phyloP scores from a whole-genome alignment of 2,329 filamentous ascomycete genomes.

The Pseudocercospora musae region DNA sequence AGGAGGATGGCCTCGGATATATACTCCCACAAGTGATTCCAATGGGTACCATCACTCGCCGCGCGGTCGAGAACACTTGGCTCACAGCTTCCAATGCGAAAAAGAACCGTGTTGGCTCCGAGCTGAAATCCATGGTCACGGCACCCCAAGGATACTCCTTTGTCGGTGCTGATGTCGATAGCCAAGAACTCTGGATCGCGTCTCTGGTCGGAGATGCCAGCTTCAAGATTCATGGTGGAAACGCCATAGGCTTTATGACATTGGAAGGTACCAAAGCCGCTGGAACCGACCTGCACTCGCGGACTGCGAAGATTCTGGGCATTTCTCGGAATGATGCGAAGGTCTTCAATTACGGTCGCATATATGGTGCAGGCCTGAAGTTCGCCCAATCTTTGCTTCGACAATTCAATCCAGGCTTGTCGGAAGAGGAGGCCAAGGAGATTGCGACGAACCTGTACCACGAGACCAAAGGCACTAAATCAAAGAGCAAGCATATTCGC shows the following conservation, averaged over 20 bases:
- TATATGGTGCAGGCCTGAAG: slow-evolving; percentile 94
- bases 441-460: slow-evolving; percentile 79
- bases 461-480: slow-evolving; percentile 87
- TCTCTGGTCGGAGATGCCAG: slow-evolving; percentile 91
- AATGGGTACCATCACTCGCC: slow-evolving; percentile 94
- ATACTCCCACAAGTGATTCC: slow-evolving; percentile 95
- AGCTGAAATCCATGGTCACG: slow-evolving; percentile 94
- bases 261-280: slow-evolving; percentile 92
- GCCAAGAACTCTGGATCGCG: slow-evolving; percentile 96
- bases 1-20: slow-evolving; percentile 60
- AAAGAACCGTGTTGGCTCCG: slow-evolving; percentile 89
- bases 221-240: slow-evolving; percentile 92
- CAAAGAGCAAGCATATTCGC: slow-evolving; percentile 66
- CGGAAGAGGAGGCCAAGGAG: slow-evolving; percentile 71
- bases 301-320: slow-evolving; percentile 85
- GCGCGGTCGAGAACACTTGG: slow-evolving; percentile 97
- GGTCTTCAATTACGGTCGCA: slow-evolving; percentile 97
- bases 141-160: slow-evolving; percentile 89
- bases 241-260: slow-evolving; percentile 98
- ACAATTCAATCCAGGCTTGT: slow-evolving; percentile 85
- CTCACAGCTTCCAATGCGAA: slow-evolving; percentile 97
- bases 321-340: slow-evolving; percentile 96
- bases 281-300: slow-evolving; percentile 90
- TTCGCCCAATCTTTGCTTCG: slow-evolving; percentile 86
- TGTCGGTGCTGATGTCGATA: slow-evolving; percentile 96